Percentiles rank a stretch among this genome's conserved stretches.
Conservation (phyloP, 352 stramenopile genomes). For the Ochromonadaceae sp. region DNA sequence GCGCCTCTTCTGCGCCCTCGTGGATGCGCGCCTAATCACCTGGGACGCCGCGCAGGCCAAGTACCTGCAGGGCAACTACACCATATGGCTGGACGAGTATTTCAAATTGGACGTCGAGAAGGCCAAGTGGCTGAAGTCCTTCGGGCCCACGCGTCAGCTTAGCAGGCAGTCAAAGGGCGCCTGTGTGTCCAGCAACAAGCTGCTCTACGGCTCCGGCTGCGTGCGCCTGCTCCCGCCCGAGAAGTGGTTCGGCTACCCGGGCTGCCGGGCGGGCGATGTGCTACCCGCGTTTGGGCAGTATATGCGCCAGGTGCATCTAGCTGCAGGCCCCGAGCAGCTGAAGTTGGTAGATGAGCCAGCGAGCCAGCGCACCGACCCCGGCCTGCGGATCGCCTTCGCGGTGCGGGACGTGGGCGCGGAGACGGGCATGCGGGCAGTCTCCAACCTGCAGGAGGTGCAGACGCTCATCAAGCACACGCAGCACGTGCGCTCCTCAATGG, state of each 20-base stretch:
- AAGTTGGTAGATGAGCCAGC: background rate
- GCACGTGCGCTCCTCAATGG: background rate
- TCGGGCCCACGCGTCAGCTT: background rate
- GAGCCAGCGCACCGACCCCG: background rate
- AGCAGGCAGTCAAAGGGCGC: background rate
- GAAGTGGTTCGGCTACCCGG: conserved; percentile 18
- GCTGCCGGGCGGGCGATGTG: background rate
- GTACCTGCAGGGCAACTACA: background rate
- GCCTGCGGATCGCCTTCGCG: background rate
- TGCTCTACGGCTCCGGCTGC: conserved; percentile 15
- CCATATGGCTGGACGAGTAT: conserved; percentile 15
- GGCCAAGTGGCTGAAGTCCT: background rate
- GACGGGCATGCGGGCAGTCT: background rate
- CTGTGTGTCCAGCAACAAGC: background rate
- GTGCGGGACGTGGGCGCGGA: background rate
- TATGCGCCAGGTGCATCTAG: background rate
- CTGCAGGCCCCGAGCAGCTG: background rate
- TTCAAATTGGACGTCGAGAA: conserved; percentile 6
- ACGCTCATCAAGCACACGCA: background rate
- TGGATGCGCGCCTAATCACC: background rate
- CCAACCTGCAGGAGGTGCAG: conserved; percentile 4
- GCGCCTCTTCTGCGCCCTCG: conserved; percentile 3
- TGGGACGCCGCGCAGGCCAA: background rate
- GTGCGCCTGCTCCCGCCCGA: conserved; percentile 11
- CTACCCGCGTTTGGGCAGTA: conserved; percentile 1